Conservation (phyloP, 352 stramenopile species). For the Globisporangium orthogonon region DNA sequence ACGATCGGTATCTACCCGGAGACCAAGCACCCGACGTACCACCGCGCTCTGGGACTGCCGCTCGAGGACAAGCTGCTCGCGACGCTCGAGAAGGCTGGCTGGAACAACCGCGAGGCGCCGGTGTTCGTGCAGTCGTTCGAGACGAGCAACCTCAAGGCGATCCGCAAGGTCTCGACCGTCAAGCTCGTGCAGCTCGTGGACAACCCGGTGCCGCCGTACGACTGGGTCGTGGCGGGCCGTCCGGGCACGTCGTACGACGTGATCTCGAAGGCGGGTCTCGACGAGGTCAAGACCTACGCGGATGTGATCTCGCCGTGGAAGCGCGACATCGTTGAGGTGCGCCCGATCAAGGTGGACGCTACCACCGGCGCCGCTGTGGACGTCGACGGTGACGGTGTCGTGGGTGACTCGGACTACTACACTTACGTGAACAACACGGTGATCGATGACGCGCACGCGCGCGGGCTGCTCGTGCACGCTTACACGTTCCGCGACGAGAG, state of each 20-base stretch:
- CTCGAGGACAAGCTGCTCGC: constrained; percentile 76
- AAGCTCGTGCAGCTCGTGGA: constrained; percentile 63
- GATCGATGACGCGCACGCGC: constrained; percentile 49
- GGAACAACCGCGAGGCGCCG: constrained; percentile 53
- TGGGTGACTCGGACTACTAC: constrained; percentile 58
- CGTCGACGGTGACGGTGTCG: constrained; percentile 52
- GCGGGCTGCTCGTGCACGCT: constrained; percentile 48
- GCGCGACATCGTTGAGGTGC: constrained; percentile 58
- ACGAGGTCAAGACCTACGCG: constrained; percentile 60
- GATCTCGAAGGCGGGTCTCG: constrained; percentile 47
- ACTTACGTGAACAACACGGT: constrained; percentile 30
- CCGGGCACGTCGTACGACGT: constrained; percentile 44
- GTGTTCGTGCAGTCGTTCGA: constrained; percentile 79
- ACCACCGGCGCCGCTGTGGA: constrained; percentile 35
- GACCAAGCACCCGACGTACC: constrained; percentile 82
- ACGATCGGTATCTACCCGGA: constrained; percentile 85
- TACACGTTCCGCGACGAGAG: constrained; percentile 68
- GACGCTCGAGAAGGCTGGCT: constrained; percentile 59
- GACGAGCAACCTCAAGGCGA: constrained; percentile 58
- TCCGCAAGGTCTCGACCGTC: constrained; percentile 57
- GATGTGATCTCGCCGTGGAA: constrained; percentile 78
- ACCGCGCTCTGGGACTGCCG: constrained; percentile 56
- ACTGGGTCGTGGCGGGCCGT: constrained; percentile 58
- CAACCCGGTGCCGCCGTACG: constrained; percentile 30
- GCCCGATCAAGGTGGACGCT: constrained; percentile 33